Evolutionary conservation across 2,329 filamentous ascomycete genomes (phyloP).

Genomic region (Phoma sp.): DNA sequence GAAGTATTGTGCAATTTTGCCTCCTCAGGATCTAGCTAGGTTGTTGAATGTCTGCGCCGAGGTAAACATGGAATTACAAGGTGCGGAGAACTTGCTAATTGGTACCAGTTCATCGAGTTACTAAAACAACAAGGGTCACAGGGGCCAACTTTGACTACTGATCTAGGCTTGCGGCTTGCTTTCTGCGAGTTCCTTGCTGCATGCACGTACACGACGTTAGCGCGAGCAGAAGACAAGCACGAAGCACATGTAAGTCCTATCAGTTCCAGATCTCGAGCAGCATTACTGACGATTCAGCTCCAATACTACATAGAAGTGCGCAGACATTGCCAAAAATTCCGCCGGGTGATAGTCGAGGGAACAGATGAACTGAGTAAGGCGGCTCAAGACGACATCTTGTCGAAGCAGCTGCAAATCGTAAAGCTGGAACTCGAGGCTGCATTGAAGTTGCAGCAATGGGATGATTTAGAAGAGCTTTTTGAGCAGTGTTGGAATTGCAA

Average conservation of each 20-base stretch:
- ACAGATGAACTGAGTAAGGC: conserved; percentile 50
- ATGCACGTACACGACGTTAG: conserved; percentile 55
- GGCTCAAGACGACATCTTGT: conserved; percentile 59
- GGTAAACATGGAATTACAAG: conserved; percentile 29
- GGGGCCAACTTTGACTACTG: conserved; percentile 42
- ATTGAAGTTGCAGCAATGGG: conserved; percentile 70
- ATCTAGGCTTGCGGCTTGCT: conserved; percentile 65
- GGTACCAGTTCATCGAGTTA: conserved; percentile 48
- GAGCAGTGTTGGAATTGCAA: conserved; percentile 49
- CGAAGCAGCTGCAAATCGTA: conserved; percentile 70
- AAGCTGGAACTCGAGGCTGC: conserved; percentile 82
- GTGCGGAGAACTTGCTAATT: neutral
- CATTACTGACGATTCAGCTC: conserved; percentile 53
- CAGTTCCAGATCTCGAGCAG: conserved; percentile 14
- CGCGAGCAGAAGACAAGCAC: conserved; percentile 52
- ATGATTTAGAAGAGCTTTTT: conserved; percentile 67
- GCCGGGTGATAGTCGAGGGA: conserved; percentile 51
- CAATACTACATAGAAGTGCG: conserved; percentile 68
- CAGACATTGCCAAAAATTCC: conserved; percentile 66
- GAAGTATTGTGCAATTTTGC: conserved; percentile 65
- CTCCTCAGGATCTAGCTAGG: conserved; percentile 59
- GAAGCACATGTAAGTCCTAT: conserved; percentile 46
- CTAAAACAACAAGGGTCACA: conserved; percentile 32
- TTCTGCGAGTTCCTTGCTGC: conserved; percentile 73
- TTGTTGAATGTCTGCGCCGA: conserved; percentile 58